Evolutionary conservation across 2,329 filamentous ascomycete species (phyloP).

Genomic region (Pseudopyricularia cyperi): DNA sequence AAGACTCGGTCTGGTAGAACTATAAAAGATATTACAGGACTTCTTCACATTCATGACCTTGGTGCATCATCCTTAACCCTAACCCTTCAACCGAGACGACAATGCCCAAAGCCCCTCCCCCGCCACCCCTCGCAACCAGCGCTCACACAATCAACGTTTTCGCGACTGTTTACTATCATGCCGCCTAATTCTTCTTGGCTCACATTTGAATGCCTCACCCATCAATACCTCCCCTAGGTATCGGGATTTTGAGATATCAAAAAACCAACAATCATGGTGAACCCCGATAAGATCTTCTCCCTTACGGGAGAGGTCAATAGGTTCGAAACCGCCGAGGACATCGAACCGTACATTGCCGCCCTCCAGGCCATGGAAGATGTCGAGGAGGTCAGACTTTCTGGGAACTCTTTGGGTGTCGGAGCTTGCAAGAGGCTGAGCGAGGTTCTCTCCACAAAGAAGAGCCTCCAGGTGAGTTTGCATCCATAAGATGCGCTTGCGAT

Average conservation of each 20-base stretch:
- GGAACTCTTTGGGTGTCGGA: constrained; percentile 85
- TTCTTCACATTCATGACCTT: no score
- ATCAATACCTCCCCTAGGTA: no score
- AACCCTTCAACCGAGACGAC: neutral
- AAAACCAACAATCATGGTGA: neutral
- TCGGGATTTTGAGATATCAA: neutral
- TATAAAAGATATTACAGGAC: no score
- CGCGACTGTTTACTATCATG: neutral
- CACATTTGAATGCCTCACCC: no score
- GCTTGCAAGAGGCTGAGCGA: constrained; percentile 78
- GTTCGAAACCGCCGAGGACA: constrained; percentile 76
- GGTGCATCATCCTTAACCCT: no score
- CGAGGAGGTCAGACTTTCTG: constrained; percentile 74
- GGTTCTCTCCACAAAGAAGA: constrained; percentile 74
- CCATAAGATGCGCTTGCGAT: constrained; percentile 2
- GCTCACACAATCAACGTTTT: neutral
- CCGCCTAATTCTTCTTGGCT: no score
- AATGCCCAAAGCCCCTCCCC: neutral
- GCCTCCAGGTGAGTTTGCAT: constrained; percentile 47
- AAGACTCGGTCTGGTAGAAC: no score
- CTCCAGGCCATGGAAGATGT: constrained; percentile 60
- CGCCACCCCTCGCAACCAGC: neutral
- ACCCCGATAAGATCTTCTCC: constrained; percentile 56
- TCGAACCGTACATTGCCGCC: constrained; percentile 69
- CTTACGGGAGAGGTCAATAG: constrained; percentile 87